phyloP scores from a whole-genome alignment of 2,329 filamentous ascomycete genomes.

The Penicillium sp. region DNA sequence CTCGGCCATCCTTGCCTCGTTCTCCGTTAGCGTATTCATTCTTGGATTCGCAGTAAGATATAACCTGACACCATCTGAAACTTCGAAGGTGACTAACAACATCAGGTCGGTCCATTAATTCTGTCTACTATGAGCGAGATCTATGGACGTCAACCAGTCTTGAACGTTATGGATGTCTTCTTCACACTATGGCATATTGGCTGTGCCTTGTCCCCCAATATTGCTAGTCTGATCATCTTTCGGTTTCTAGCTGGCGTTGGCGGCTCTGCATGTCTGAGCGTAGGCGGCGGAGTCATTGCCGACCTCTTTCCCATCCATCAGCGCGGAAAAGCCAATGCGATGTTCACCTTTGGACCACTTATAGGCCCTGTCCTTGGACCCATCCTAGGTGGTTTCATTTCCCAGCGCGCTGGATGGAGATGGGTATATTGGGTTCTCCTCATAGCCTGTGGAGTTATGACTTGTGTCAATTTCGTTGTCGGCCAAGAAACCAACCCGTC shows the following conservation, averaged over 20 bases:
- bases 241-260: background rate
- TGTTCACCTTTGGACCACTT: too few species aligned
- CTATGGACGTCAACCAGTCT: background rate
- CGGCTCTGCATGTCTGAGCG: background rate
- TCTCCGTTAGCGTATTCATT: background rate
- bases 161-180: background rate
- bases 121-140: background rate
- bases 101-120: background rate
- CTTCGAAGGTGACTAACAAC: too few species aligned
- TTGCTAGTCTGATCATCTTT: background rate
- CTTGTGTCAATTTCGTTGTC: background rate
- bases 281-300: background rate
- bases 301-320: background rate
- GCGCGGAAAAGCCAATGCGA: too few species aligned
- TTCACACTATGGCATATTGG: background rate
- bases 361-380: slow-evolving; percentile 51
- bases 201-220: background rate
- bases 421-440: slow-evolving; percentile 63
- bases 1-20: background rate
- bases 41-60: background rate
- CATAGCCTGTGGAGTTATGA: slow-evolving; percentile 44
- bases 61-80: too few species aligned
- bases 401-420: slow-evolving; percentile 45
- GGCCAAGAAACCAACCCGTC: background rate
- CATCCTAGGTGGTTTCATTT: slow-evolving; percentile 40